Evolutionary conservation across 1,284 basidiomycete genomes (phyloP).

Genomic region (Cryptococcus hybrid): DNA sequence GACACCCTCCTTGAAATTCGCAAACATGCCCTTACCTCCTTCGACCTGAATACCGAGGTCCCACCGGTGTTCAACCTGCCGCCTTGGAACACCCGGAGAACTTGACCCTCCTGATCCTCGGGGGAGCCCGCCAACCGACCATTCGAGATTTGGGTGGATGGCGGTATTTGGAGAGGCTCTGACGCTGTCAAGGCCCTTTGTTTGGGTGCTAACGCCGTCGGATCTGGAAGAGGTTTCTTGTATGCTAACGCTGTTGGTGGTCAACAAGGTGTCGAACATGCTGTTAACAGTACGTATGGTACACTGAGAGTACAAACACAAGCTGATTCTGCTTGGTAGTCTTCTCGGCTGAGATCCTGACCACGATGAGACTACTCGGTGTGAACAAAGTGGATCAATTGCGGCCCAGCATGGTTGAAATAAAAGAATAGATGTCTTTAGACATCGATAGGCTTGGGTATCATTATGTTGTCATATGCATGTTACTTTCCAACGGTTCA

Average conservation of each 20-base stretch:
- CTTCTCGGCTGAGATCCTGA: slow-evolving; percentile 57
- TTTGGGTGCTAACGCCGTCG: slow-evolving; percentile 84
- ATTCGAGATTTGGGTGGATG: slow-evolving; percentile 78
- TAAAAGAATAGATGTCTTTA: slow-evolving; percentile 24
- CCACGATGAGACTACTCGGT: slow-evolving; percentile 75
- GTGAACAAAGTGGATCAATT: slow-evolving; percentile 59
- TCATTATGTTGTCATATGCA: too few species aligned
- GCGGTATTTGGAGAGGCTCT: slow-evolving; percentile 80
- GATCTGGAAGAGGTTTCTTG: slow-evolving; percentile 84
- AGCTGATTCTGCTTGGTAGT: slow-evolving; percentile 21
- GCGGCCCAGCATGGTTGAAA: slow-evolving; percentile 47
- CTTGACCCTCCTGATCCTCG: slow-evolving; percentile 51
- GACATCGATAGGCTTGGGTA: too few species aligned
- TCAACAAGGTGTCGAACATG: slow-evolving; percentile 72
- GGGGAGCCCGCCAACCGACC: background rate
- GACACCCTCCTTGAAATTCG: slow-evolving; percentile 74
- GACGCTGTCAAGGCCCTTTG: slow-evolving; percentile 90
- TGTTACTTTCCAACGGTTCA: too few species aligned
- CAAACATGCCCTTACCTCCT: slow-evolving; percentile 41
- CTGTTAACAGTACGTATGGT: slow-evolving; percentile 53
- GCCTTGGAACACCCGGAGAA: slow-evolving; percentile 66
- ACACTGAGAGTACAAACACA: background rate
- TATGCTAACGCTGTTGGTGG: slow-evolving; percentile 84
- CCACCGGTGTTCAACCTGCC: slow-evolving; percentile 27
- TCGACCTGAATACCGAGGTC: slow-evolving; percentile 36